These are phyloP conservation scores for Blastobotrys robertii DNA, from an alignment of 805 yeast genomes.

Conservation along the genomic window DNA sequence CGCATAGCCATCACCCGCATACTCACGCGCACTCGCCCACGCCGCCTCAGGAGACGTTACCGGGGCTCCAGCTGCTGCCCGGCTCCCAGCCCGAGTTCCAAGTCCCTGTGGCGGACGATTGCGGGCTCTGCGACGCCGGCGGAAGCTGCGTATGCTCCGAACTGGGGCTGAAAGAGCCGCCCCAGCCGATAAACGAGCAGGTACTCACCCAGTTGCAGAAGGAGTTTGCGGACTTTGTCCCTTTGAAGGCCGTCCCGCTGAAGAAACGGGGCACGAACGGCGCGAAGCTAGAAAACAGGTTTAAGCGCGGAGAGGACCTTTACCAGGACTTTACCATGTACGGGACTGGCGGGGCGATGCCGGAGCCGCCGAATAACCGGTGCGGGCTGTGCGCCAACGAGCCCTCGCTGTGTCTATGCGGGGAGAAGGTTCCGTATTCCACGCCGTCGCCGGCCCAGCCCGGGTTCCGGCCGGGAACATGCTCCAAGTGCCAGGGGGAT, in stretches of 20 bases:
- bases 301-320: conserved; percentile 10
- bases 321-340: conserved; percentile 6
- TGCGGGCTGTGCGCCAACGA: conserved; percentile 93
- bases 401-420: conserved; percentile 75
- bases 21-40: conserved; percentile 4
- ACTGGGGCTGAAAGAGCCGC: conserved; percentile 20
- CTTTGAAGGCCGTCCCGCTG: conserved; percentile 60
- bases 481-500: conserved; percentile 72
- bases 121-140: conserved; percentile 26
- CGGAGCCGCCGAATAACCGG: conserved; percentile 29
- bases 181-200: conserved; percentile 22
- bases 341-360: not conserved
- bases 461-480: conserved; percentile 52
- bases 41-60: not conserved
- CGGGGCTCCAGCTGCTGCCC: too few relatives aligned
- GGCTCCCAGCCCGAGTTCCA: conserved; percentile 1
- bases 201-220: conserved; percentile 18
- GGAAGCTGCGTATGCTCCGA: conserved; percentile 27
- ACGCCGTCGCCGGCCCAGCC: not conserved
- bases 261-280: conserved; percentile 16
- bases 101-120: conserved; percentile 8
- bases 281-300: conserved; percentile 4
- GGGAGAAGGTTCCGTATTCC: conserved; percentile 42
- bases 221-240: conserved; percentile 34
- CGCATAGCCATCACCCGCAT: conserved; percentile 1